A percentile compares a stretch with the other conserved stretches of the same genome.
Conservation (phyloP, 768 basidiomycete species). For the Chalciporus chontae region DNA sequence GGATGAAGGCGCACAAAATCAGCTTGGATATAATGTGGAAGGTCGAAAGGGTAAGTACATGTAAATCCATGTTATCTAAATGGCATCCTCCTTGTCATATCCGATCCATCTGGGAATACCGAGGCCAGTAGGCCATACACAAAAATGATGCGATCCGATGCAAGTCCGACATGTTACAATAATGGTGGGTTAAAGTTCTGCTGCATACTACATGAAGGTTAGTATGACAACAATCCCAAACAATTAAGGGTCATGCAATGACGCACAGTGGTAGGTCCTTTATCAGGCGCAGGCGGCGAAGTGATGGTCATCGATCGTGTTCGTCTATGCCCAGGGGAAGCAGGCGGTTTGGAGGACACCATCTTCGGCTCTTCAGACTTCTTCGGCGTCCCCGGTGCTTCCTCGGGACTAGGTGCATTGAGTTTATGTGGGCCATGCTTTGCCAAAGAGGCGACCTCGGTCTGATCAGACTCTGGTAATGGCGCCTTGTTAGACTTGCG, state of each 20-base stretch:
- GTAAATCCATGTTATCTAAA: neutral
- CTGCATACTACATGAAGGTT: constrained; percentile 19
- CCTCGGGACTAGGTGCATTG: neutral
- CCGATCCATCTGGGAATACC: neutral
- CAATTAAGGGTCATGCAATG: too few species aligned
- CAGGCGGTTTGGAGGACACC: constrained; percentile 1
- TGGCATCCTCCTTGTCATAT: neutral
- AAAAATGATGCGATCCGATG: neutral
- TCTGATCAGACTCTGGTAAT: neutral
- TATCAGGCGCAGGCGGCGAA: constrained; percentile 12
- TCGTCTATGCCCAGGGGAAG: constrained; percentile 21
- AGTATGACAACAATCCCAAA: neutral
- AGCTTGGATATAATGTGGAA: neutral
- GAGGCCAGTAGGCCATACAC: too few species aligned
- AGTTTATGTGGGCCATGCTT: neutral
- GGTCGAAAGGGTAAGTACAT: neutral
- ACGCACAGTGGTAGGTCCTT: constrained; percentile 16
- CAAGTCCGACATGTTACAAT: neutral
- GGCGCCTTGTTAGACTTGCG: constrained; percentile 7
- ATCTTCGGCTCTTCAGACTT: neutral
- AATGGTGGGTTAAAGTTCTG: constrained; percentile 18
- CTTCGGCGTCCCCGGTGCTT: neutral
- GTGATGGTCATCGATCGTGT: constrained; percentile 28
- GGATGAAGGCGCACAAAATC: neutral
- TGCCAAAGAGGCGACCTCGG: neutral